Percentiles rank a stretch among this genome's conserved stretches.
These are phyloP conservation scores for Cymbopogon flexuosus DNA, from an alignment of 202 grass and related monocot species.

Conservation along the genomic window DNA sequence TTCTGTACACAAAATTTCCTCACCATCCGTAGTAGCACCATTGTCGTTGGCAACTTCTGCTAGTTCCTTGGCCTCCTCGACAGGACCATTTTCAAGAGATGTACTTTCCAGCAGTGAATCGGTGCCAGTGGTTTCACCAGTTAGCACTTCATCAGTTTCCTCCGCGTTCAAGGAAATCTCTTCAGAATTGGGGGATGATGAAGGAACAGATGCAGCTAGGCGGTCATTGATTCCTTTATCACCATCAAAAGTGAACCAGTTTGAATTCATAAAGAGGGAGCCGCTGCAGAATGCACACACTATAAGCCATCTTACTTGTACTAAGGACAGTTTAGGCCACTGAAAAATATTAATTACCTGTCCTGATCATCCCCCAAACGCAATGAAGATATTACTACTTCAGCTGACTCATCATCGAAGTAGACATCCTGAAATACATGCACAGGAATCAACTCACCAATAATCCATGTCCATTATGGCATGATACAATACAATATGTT, in stretches of 20 bases:
- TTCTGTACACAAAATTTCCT: conserved; percentile 29
- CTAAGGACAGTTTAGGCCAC: background rate
- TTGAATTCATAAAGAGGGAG: conserved; percentile 75
- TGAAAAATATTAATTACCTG: conserved; percentile 37
- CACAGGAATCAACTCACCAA: background rate
- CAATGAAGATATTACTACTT: conserved; percentile 77
- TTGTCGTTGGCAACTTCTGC: conserved; percentile 12
- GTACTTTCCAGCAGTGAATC: conserved; percentile 31
- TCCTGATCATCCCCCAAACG: conserved; percentile 73
- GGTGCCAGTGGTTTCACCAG: conserved; percentile 34
- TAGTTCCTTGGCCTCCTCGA: conserved; percentile 21
- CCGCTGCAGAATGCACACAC: conserved; percentile 29
- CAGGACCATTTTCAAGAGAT: conserved; percentile 49
- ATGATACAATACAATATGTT: background rate
- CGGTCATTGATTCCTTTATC: conserved; percentile 57
- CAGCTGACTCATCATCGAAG: conserved; percentile 80
- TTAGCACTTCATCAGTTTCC: conserved; percentile 48
- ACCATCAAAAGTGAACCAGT: conserved; percentile 81
- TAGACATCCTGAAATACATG: conserved; percentile 67
- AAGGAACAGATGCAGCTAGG: conserved; percentile 47
- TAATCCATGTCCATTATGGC: conserved; percentile 10
- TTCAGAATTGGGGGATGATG: conserved; percentile 51
- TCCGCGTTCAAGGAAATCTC: conserved; percentile 32
- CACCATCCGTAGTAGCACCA: background rate
- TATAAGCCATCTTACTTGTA: conserved; percentile 36